phyloP scores from a whole-genome alignment of 495 filamentous ascomycete species.

The Physcia stellaris region DNA sequence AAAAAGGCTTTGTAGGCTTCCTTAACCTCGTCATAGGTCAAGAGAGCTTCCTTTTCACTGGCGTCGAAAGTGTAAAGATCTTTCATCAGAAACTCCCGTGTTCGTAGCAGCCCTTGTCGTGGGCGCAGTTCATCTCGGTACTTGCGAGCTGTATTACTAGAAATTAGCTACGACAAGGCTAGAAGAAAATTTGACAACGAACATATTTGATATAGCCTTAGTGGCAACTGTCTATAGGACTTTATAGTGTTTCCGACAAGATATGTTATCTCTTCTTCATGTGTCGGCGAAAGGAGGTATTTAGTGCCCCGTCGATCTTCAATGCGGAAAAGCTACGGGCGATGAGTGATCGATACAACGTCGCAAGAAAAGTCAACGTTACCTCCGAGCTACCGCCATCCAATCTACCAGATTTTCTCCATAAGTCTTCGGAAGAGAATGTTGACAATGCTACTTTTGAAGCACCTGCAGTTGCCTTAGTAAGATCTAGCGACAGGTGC shows the following conservation, averaged over 20 bases:
- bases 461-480: constrained; percentile 43
- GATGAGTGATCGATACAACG: not conserved
- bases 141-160: constrained; percentile 54
- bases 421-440: constrained; percentile 72
- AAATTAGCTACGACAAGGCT: constrained; percentile 6
- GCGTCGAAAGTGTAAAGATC: constrained; percentile 94
- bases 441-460: constrained; percentile 81
- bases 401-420: constrained; percentile 56
- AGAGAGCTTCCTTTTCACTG: constrained; percentile 45
- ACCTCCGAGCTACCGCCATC: constrained; percentile 46
- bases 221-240: constrained; percentile 75
- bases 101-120: constrained; percentile 76
- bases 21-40: constrained; percentile 64
- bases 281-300: constrained; percentile 78
- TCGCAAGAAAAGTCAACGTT: constrained; percentile 9
- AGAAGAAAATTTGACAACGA: constrained; percentile 12
- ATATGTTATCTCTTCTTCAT: constrained; percentile 89
- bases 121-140: constrained; percentile 88
- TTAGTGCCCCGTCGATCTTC: constrained; percentile 62
- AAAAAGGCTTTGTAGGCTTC: constrained; percentile 62
- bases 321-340: constrained; percentile 58
- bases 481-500: not conserved
- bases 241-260: constrained; percentile 60
- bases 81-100: constrained; percentile 94
- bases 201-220: constrained; percentile 87